phyloP scores from a whole-genome alignment of 2,329 filamentous ascomycete genomes.

The Paracorniculantispora psalliotae region DNA sequence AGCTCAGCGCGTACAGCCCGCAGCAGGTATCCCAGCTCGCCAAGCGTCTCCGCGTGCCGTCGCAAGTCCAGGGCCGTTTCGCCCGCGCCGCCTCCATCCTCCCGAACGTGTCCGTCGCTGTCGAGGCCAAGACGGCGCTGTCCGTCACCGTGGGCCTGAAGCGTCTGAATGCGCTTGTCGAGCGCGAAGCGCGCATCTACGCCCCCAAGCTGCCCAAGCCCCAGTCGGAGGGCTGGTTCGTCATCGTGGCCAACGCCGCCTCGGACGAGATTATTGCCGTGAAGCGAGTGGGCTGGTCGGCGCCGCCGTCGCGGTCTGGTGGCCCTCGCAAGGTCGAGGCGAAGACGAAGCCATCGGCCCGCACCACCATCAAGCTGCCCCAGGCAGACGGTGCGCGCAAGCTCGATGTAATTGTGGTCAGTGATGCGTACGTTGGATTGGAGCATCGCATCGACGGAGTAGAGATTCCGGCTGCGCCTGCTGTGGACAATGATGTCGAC shows the following conservation, averaged over 20 bases:
- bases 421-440: conserved; percentile 83
- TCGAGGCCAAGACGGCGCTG: conserved; percentile 56
- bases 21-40: conserved; percentile 40
- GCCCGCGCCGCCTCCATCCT: conserved; percentile 58
- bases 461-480: conserved; percentile 46
- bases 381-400: conserved; percentile 47
- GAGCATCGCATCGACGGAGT: conserved; percentile 45
- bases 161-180: conserved; percentile 60
- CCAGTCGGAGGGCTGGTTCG: conserved; percentile 91
- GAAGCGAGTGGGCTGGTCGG: conserved; percentile 75
- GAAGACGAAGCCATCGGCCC: conserved; percentile 47
- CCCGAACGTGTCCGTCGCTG: conserved; percentile 61
- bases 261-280: conserved; percentile 77
- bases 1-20: conserved; percentile 26
- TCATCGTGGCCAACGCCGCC: conserved; percentile 63
- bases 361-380: conserved; percentile 53
- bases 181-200: conserved; percentile 69
- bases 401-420: conserved; percentile 71
- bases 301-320: conserved; percentile 19
- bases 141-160: conserved; percentile 60
- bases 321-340: conserved; percentile 28
- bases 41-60: conserved; percentile 46
- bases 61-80: conserved; percentile 42
- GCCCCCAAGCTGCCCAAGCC: conserved; percentile 90
- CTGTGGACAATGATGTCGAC: conserved; percentile 43